Percentiles rank a stretch among this genome's conserved stretches.
Conservation (phyloP, 495 filamentous ascomycete species). For the Penicillium verhagenii region DNA sequence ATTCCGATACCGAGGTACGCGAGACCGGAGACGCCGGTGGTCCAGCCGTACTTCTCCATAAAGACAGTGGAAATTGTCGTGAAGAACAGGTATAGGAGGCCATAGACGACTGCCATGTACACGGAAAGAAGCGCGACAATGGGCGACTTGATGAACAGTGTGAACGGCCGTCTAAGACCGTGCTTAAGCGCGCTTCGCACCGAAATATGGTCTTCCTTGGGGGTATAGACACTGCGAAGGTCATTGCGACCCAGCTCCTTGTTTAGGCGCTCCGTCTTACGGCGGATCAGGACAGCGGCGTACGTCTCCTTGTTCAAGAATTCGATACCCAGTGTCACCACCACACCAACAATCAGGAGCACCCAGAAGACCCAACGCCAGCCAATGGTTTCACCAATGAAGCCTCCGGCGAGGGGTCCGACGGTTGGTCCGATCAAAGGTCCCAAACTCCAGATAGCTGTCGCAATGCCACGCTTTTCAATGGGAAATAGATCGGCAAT, state of each 20-base stretch:
- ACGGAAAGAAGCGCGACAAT: slow-evolving; percentile 52
- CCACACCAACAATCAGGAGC: slow-evolving; percentile 47
- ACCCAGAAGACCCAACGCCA: slow-evolving; percentile 67
- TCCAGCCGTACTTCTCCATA: slow-evolving; percentile 53
- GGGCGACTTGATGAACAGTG: slow-evolving; percentile 44
- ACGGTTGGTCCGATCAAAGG: slow-evolving; percentile 51
- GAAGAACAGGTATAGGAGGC: slow-evolving; percentile 65
- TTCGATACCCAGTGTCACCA: slow-evolving; percentile 41
- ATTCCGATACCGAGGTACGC: slow-evolving; percentile 61
- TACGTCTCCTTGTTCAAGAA: slow-evolving; percentile 55
- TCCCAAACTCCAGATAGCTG: slow-evolving; percentile 54
- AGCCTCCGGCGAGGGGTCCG: slow-evolving; percentile 55
- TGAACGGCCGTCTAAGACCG: slow-evolving; percentile 46
- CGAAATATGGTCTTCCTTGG: not conserved
- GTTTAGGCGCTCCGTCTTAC: slow-evolving; percentile 44
- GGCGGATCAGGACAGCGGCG: slow-evolving; percentile 46
- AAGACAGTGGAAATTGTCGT: slow-evolving; percentile 68
- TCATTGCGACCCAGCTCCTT: slow-evolving; percentile 32
- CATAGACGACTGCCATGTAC: slow-evolving; percentile 64
- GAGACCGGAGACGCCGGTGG: slow-evolving; percentile 54
- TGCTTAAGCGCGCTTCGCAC: slow-evolving; percentile 21
- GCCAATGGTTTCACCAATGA: slow-evolving; percentile 50
- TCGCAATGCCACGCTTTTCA: slow-evolving; percentile 58
- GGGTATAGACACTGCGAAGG: slow-evolving; percentile 33
- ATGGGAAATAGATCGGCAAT: slow-evolving; percentile 59